Base-by-base conservation (phyloP, 1,139 yeast genomes). In the Blastobotrys illinoisensis region DNA sequence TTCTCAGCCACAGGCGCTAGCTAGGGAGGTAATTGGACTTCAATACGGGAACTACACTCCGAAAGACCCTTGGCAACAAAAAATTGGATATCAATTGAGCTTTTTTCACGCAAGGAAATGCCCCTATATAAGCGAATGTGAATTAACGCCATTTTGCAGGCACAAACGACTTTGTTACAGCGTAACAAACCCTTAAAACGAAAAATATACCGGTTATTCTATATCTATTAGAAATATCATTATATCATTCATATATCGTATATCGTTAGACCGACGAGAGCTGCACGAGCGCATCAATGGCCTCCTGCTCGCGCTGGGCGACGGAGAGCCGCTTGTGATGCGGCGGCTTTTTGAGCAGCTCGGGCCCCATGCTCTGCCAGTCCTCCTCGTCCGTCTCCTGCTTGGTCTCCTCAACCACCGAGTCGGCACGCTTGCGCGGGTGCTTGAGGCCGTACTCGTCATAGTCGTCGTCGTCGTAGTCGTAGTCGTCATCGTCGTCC, bases 361-460 rank as follows among this genome's bases (percentile, higher is more conserved):
- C 85, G 0, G 97, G 89, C 1, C 97, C 97, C 53, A 90, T 85
- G 0, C 89, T 75, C 59, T 84, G 88, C 98, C 98, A 90, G 71
- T 90, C 97, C 69, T 90, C 98, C 67, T 91, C 97, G 70, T 90
- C 98, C 0, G 96, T 88, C 64, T 88, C 85, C 40, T 32, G 40
- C 11, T 32, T 32, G 7, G 40, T 32, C 16, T 32, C 40, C 40
- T 32, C 40, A 9, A 26, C 32, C 32, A 26, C 32, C 13, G 32
- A 26, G 11, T 32, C 84, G 16, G 73, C 68, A 51, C 53, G 49
- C 47, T 47, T 32, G 20, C 36, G 24, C 7, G 49, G 54, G 21
- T 23, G 47, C 44, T 21, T 28, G 26, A 50, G 50, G 9, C 53
- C 55, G 21, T 47, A 51, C 19, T 60, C 59, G 32, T 56, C 64